These are phyloP conservation scores for Sporobolomyces phaffii DNA, from an alignment of 768 basidiomycete species.

Conservation along the genomic window DNA sequence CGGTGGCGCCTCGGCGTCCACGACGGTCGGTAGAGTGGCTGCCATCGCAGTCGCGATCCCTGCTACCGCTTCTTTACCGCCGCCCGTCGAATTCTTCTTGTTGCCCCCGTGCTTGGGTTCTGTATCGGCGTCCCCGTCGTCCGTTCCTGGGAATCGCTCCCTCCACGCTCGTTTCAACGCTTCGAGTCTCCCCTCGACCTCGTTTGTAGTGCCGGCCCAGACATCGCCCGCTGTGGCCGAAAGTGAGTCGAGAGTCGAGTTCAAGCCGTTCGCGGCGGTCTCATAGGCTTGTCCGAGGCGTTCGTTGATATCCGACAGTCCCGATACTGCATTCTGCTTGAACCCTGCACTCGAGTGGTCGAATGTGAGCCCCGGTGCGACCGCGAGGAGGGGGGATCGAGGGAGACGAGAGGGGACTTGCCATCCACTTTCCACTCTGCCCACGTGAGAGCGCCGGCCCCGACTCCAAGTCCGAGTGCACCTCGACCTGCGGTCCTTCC, in stretches of 20 bases:
- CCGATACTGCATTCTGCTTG: conserved; percentile 23
- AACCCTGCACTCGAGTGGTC: conserved; percentile 41
- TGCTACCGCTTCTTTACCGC: conserved; percentile 1
- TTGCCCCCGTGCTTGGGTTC: background rate
- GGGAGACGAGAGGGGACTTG: conserved; percentile 46
- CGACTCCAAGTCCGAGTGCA: conserved; percentile 50
- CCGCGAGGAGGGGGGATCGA: conserved; percentile 50
- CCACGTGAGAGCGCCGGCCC: conserved; percentile 84
- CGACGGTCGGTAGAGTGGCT: conserved; percentile 9
- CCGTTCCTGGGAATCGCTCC: conserved; percentile 36
- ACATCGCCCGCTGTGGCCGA: conserved; percentile 39
- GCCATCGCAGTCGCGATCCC: conserved; percentile 20
- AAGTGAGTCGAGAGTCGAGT: conserved; percentile 47
- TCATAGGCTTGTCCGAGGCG: conserved; percentile 26
- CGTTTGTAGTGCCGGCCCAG: conserved; percentile 10
- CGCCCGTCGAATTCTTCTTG: conserved; percentile 18
- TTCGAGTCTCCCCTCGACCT: conserved; percentile 15
- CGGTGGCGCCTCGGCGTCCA: conserved; percentile 36
- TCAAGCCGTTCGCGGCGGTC: conserved; percentile 53
- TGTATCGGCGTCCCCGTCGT: conserved; percentile 54
- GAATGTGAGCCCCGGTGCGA: conserved; percentile 54
- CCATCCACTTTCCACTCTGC: conserved; percentile 97
- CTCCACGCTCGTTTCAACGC: conserved; percentile 37
- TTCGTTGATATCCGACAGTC: conserved; percentile 24
- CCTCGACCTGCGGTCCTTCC: conserved; percentile 33